These are phyloP conservation scores for Pulveroboletus ridleyi DNA, from an alignment of 1,284 basidiomycete genomes.

Conservation along the genomic window DNA sequence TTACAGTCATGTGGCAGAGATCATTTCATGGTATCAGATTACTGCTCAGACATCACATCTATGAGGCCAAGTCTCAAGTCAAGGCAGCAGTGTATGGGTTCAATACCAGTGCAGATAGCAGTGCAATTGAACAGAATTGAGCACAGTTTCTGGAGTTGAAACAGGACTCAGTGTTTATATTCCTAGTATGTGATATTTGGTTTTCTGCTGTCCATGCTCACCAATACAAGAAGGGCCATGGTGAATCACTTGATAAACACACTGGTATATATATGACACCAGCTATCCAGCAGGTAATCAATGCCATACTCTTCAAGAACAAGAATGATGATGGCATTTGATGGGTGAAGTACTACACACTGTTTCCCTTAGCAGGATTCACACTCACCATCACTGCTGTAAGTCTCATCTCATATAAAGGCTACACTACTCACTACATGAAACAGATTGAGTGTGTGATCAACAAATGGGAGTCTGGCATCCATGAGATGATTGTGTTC, in stretches of 20 bases:
- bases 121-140: neutral
- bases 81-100: neutral
- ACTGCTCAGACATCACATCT: neutral
- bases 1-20: neutral
- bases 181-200: neutral
- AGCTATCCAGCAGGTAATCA: slow-evolving; percentile 4
- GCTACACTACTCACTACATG: neutral
- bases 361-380: neutral
- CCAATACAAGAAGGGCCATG: neutral
- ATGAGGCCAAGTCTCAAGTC: slow-evolving; percentile 1
- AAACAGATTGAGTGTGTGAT: slow-evolving; percentile 6
- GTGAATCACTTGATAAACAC: neutral
- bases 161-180: neutral
- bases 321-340: neutral
- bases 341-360: neutral
- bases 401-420: neutral
- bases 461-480: neutral
- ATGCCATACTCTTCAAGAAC: slow-evolving; percentile 1
- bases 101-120: neutral
- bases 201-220: neutral
- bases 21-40: neutral
- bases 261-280: neutral
- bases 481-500: neutral
- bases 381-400: neutral
- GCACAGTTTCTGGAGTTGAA: neutral